phyloP scores from a whole-genome alignment of 1,284 basidiomycete genomes.

The Ceratobasidium sp. region DNA sequence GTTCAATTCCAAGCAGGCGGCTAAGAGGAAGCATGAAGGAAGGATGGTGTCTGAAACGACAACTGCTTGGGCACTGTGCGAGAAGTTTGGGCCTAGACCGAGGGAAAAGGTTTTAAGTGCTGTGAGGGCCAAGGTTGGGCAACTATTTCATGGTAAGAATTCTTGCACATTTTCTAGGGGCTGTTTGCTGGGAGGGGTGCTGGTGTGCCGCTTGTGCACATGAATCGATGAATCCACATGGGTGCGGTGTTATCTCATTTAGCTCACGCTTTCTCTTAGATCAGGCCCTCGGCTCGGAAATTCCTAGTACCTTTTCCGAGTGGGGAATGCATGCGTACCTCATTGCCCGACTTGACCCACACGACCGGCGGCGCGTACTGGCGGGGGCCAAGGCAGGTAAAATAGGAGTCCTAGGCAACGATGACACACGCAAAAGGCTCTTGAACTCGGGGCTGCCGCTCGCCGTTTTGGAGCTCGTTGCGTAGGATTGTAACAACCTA shows the following conservation, averaged over 20 bases:
- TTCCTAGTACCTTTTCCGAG: constrained; percentile 18
- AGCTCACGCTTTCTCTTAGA: background rate
- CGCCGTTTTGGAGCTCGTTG: constrained; percentile 7
- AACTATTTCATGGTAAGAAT: constrained; percentile 31
- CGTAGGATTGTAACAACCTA: background rate
- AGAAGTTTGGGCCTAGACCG: constrained; percentile 15
- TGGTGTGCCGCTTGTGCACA: background rate
- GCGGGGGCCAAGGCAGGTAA: background rate
- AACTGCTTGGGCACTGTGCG: constrained; percentile 24
- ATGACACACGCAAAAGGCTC: constrained; percentile 16
- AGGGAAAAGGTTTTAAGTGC: constrained; percentile 27
- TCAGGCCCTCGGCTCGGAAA: background rate
- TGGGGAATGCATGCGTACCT: constrained; percentile 41
- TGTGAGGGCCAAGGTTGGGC: constrained; percentile 21
- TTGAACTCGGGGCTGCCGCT: constrained; percentile 28
- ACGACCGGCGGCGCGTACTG: constrained; percentile 14
- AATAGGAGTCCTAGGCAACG: background rate
- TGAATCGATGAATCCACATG: background rate
- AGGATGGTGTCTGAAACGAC: constrained; percentile 7
- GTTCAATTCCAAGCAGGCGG: constrained; percentile 2
- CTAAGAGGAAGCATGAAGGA: constrained; percentile 10
- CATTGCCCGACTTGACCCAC: constrained; percentile 25
- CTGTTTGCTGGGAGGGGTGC: background rate
- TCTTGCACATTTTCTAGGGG: background rate
- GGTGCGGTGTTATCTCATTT: background rate